Conservation (phyloP, 2,329 filamentous ascomycete genomes). For the Periconia sp. region DNA sequence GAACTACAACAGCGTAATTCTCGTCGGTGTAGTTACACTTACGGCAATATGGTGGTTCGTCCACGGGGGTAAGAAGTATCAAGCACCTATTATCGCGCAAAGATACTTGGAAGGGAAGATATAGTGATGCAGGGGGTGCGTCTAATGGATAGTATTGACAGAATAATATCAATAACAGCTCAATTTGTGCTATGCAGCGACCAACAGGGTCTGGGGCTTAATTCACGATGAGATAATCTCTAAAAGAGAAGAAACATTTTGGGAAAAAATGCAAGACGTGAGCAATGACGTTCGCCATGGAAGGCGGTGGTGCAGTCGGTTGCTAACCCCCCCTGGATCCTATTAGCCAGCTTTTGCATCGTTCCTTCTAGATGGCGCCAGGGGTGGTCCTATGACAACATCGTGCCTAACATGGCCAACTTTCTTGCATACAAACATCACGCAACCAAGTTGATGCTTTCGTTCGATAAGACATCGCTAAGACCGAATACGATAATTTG, state of each 20-base stretch:
- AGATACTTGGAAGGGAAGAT: conserved; percentile 39
- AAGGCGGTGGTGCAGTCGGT: no score
- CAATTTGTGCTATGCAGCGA: no score
- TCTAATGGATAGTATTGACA: neutral
- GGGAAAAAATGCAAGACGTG: no score
- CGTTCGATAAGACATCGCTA: neutral
- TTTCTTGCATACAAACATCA: neutral
- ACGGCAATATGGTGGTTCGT: conserved; percentile 55
- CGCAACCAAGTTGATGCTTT: conserved; percentile 1
- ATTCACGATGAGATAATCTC: no score
- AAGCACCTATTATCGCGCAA: conserved; percentile 53
- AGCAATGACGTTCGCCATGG: no score
- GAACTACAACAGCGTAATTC: conserved; percentile 59
- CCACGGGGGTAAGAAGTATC: conserved; percentile 52
- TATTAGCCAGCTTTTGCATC: neutral
- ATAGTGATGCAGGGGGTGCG: neutral
- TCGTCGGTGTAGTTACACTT: conserved; percentile 52
- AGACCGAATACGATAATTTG: no score
- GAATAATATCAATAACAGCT: neutral
- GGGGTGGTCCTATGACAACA: conserved; percentile 17
- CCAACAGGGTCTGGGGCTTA: no score
- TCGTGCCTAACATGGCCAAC: conserved; percentile 10
- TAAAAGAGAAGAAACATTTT: no score
- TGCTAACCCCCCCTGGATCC: neutral
- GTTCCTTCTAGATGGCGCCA: no score